These are phyloP conservation scores for Xylariaceae sp. DNA, from an alignment of 2,329 filamentous ascomycete species.

Conservation along the genomic window DNA sequence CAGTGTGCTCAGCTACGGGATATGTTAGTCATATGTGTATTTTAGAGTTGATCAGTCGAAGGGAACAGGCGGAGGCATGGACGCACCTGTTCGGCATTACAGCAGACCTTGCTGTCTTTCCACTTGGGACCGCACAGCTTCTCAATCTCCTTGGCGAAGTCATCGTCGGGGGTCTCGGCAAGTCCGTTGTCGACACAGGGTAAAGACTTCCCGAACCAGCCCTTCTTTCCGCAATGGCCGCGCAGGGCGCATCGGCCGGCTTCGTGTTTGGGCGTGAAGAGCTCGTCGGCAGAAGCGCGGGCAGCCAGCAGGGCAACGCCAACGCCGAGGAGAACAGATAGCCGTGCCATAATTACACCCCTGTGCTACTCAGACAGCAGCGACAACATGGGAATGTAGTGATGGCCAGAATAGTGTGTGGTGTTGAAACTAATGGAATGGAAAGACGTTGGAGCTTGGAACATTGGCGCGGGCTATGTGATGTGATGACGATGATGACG, in stretches of 20 bases:
- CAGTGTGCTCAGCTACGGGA: constrained; percentile 68
- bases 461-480: background rate
- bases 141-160: constrained; percentile 74
- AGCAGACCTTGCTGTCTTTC: constrained; percentile 82
- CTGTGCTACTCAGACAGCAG: constrained; percentile 15
- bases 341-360: constrained; percentile 37
- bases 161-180: constrained; percentile 70
- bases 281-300: constrained; percentile 28
- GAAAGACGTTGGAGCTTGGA: background rate
- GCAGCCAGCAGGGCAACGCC: constrained; percentile 35
- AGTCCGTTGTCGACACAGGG: constrained; percentile 90
- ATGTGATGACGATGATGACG: constrained; percentile 3
- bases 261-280: constrained; percentile 68
- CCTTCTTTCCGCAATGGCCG: constrained; percentile 86
- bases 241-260: constrained; percentile 85
- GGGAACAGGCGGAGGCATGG: background rate
- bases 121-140: constrained; percentile 85
- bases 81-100: constrained; percentile 70
- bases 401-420: background rate
- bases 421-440: constrained; percentile 2
- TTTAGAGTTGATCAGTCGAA: too few species aligned
- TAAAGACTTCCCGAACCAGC: constrained; percentile 83
- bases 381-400: constrained; percentile 19
- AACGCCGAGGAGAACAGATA: constrained; percentile 34
- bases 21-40: background rate